These are phyloP conservation scores for Mycena capillaripes DNA, from an alignment of 768 basidiomycete species.

Conservation along the genomic window DNA sequence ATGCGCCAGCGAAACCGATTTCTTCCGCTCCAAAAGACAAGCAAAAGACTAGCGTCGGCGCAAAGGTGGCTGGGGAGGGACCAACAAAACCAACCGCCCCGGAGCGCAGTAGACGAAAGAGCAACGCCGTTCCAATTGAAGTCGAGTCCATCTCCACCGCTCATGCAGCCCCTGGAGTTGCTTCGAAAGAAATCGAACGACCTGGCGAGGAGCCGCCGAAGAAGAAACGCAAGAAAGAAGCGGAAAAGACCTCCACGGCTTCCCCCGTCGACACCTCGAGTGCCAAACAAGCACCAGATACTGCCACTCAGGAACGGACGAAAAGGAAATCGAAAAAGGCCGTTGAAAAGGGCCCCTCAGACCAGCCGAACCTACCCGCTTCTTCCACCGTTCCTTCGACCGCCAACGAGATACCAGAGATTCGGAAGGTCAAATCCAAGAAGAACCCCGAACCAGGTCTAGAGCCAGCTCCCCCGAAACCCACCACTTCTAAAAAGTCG, in stretches of 20 bases:
- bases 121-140: background rate
- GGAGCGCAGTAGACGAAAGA: slow-evolving; percentile 5
- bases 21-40: slow-evolving; percentile 2
- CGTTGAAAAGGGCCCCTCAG: background rate
- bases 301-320: slow-evolving; percentile 2
- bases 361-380: background rate
- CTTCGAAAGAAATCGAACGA: background rate
- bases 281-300: no score
- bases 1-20: background rate
- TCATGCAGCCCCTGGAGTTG: background rate
- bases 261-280: background rate
- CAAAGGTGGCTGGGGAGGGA: background rate
- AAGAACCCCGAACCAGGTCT: background rate
- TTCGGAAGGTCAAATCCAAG: background rate
- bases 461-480: slow-evolving; percentile 2
- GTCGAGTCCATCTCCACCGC: background rate
- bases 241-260: background rate
- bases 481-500: slow-evolving; percentile 17
- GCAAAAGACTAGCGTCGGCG: background rate
- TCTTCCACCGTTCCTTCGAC: background rate
- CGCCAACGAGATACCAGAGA: background rate
- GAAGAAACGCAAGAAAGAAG: slow-evolving; percentile 38
- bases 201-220: slow-evolving; percentile 32
- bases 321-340: slow-evolving; percentile 33
- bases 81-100: background rate